phyloP scores from a whole-genome alignment of 2,329 filamentous ascomycete genomes.

The Aspergillus ruber region DNA sequence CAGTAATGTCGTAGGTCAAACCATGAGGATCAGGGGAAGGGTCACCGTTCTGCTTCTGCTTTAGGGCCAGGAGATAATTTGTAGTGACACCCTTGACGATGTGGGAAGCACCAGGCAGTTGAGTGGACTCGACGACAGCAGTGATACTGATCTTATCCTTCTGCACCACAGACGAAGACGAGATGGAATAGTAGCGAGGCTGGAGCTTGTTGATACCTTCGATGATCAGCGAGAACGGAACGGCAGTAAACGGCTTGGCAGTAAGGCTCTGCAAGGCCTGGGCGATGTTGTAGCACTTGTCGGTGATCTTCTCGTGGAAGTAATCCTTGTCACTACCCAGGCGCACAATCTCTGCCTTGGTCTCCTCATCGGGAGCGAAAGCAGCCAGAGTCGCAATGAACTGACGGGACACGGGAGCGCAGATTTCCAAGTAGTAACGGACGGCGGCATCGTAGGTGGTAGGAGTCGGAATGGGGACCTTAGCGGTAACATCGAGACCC shows the following conservation, averaged over 20 bases:
- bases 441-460: conserved; percentile 92
- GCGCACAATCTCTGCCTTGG: conserved; percentile 81
- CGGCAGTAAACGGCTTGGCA: conserved; percentile 68
- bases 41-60: conserved; percentile 93
- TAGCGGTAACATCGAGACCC: conserved; percentile 87
- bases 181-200: conserved; percentile 98
- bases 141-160: conserved; percentile 94
- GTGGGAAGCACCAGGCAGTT: conserved; percentile 67
- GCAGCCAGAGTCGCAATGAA: conserved; percentile 80
- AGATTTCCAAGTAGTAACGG: conserved; percentile 95
- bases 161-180: conserved; percentile 88
- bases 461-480: conserved; percentile 94
- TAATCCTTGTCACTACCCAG: conserved; percentile 92
- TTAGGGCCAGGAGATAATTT: conserved; percentile 90
- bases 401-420: conserved; percentile 91
- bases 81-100: conserved; percentile 91
- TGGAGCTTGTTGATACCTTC: conserved; percentile 93
- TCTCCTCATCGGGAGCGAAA: conserved; percentile 77
- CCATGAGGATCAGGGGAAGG: conserved; percentile 73
- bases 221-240: conserved; percentile 91
- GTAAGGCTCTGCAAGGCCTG: conserved; percentile 71
- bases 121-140: conserved; percentile 80
- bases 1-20: conserved; percentile 76
- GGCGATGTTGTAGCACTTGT: conserved; percentile 81
- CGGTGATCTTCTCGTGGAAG: conserved; percentile 78